These are phyloP conservation scores for Suaeda aralocaspica DNA, from an alignment of 148 eudicot species.

Conservation along the genomic window DNA sequence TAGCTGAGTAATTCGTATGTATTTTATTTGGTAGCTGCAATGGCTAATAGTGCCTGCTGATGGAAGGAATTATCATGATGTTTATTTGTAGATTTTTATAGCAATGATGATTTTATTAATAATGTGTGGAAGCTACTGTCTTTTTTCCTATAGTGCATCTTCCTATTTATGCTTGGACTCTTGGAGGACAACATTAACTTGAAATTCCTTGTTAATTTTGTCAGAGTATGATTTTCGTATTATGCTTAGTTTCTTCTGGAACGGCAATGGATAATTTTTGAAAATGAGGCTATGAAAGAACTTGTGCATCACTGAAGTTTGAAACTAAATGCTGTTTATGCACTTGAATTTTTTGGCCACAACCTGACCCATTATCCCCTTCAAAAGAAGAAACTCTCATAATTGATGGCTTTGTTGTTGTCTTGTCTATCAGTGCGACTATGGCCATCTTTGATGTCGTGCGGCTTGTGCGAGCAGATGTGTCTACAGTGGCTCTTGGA, in stretches of 20 bases:
- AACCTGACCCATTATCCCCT: not conserved
- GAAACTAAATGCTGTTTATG: not conserved
- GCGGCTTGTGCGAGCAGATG: conserved; percentile 75
- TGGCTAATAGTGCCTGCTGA: too few relatives aligned
- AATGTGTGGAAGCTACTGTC: not conserved
- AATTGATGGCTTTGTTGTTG: conserved; percentile 10
- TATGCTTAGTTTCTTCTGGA: not conserved
- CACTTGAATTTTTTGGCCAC: not conserved
- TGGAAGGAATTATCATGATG: too few relatives aligned
- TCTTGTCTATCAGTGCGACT: conserved; percentile 48
- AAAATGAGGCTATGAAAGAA: not conserved
- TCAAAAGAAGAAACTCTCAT: not conserved
- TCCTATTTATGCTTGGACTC: too few relatives aligned
- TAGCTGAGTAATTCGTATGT: too few relatives aligned
- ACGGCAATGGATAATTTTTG: not conserved
- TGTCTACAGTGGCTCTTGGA: conserved; percentile 78
- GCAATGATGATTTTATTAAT: too few relatives aligned
- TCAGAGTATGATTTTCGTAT: not conserved
- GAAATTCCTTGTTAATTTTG: not conserved
- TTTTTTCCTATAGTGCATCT: too few relatives aligned
- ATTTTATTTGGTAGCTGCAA: too few relatives aligned
- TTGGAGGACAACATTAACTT: not conserved
- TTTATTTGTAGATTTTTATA: too few relatives aligned
- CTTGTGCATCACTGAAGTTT: not conserved
- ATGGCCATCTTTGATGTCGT: conserved; percentile 86